Percentiles rank a stretch among this genome's conserved stretches.
Evolutionary conservation across 2,329 filamentous ascomycete genomes (phyloP).

Genomic region (Coniochaeta sp.): DNA sequence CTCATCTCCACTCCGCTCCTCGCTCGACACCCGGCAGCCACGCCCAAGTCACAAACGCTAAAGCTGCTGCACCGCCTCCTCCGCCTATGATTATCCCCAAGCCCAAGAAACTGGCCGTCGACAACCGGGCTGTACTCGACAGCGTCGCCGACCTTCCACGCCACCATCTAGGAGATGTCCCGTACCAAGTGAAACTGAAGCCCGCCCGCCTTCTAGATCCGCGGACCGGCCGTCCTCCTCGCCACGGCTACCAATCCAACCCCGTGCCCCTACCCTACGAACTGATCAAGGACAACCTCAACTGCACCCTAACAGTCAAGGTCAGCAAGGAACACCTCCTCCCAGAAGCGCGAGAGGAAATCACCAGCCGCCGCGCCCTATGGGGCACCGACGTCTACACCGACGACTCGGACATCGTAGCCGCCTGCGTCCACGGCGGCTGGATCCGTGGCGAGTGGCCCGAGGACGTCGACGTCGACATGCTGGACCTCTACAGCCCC

Average conservation of each 20-base stretch:
- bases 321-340: constrained; percentile 74
- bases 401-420: constrained; percentile 89
- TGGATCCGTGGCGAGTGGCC: constrained; percentile 88
- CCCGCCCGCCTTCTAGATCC: constrained; percentile 40
- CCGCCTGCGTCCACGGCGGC: constrained; percentile 86
- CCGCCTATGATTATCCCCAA: constrained; percentile 46
- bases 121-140: constrained; percentile 64
- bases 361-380: constrained; percentile 70
- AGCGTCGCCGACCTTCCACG: constrained; percentile 65
- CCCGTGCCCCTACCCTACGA: constrained; percentile 73
- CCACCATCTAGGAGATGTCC: constrained; percentile 73
- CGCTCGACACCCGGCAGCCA: constrained; percentile 18
- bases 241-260: constrained; percentile 33
- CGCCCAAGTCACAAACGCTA: constrained; percentile 15
- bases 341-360: constrained; percentile 66
- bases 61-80: constrained; percentile 22
- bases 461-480: constrained; percentile 63
- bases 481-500: constrained; percentile 49
- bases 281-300: constrained; percentile 65
- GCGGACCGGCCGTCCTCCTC: constrained; percentile 39
- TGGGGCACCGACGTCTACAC: constrained; percentile 96
- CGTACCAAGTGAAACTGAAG: constrained; percentile 67
- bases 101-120: constrained; percentile 54
- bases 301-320: constrained; percentile 85
- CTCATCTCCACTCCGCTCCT: constrained; percentile 42